These are phyloP conservation scores for Tulasnella sp. DNA, from an alignment of 768 basidiomycete species.

Conservation along the genomic window DNA sequence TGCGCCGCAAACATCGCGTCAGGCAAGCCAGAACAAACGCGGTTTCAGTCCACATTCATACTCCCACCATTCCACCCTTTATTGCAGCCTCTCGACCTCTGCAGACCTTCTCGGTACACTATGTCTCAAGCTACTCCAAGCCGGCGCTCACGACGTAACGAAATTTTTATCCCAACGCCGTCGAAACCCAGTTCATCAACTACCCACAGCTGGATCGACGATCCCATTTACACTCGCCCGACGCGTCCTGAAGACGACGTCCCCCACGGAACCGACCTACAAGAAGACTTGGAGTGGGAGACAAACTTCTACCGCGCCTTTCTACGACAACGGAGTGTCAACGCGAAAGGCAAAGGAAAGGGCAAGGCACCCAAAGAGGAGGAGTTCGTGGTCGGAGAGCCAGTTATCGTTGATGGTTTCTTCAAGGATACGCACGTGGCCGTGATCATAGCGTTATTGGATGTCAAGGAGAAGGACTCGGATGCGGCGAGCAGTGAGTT, in stretches of 20 bases:
- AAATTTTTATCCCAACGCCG: conserved; percentile 19
- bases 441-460: conserved; percentile 73
- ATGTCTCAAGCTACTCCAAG: no score
- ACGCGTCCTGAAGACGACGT: conserved; percentile 16
- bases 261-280: conserved; percentile 16
- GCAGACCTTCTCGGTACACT: no score
- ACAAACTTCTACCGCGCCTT: conserved; percentile 30
- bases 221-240: conserved; percentile 30
- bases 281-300: conserved; percentile 15
- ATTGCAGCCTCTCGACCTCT: neutral
- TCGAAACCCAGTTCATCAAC: conserved; percentile 19
- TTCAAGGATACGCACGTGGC: conserved; percentile 59
- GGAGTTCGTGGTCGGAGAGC: conserved; percentile 64
- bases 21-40: neutral
- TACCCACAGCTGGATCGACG: conserved; percentile 23
- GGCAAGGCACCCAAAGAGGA: conserved; percentile 27
- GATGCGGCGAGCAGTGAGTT: conserved; percentile 41
- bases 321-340: neutral
- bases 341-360: conserved; percentile 25
- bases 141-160: conserved; percentile 66
- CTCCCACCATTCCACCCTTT: neutral
- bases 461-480: conserved; percentile 46
- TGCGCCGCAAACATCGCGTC: neutral
- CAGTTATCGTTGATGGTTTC: conserved; percentile 63
- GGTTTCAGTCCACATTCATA: neutral